Base-by-base conservation (phyloP, 805 yeast species). In the Maudiozyma bulderi region DNA sequence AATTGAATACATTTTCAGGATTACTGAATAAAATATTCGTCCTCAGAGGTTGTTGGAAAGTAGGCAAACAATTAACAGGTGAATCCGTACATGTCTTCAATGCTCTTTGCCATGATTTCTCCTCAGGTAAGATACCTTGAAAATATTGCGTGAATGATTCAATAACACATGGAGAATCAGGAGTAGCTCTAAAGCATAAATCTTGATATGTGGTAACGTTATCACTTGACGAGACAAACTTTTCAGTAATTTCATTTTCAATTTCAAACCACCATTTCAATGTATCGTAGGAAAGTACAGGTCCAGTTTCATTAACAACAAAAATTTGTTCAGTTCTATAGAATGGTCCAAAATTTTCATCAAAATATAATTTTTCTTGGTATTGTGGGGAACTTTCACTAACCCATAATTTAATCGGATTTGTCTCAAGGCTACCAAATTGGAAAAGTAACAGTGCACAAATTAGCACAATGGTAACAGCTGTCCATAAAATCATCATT, bases 91-190 rank as follows among this genome's bases (percentile, higher is more conserved):
- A 91, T 3, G 66, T 60, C 47, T 71, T 58, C 9, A 91, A 60
- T 47, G 75, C 69, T 1, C 59, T 53, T 40, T 71, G 61, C 95
- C 95, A 91, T 3, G 52, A 35, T 5, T 33, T 1, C 26, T 69
- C 68, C 1, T 56, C 57, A 38, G 77, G 77, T 4, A 84, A 65
- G 42, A 77, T 75, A 1, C 93, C 95, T 33, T 74, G 74, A 62
- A 88, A 90, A 61, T 90, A 91, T 61, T 89, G 96, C 0, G 96
- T 83, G 52, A 87, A 81, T 1, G 96, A 87, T 62, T 91, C 93
- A 8, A 91, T 72, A 1, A 84, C 87, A 69, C 99, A 91, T 0
- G 77, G 60, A 3, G 76, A 72, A 9, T 81, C 91, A 2, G 80
- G 88, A 10, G 82, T 70, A 0, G 98, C 97, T 54, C 84, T 85